phyloP scores from a whole-genome alignment of 805 yeast species.

The Saturnispora serradocipensis region DNA sequence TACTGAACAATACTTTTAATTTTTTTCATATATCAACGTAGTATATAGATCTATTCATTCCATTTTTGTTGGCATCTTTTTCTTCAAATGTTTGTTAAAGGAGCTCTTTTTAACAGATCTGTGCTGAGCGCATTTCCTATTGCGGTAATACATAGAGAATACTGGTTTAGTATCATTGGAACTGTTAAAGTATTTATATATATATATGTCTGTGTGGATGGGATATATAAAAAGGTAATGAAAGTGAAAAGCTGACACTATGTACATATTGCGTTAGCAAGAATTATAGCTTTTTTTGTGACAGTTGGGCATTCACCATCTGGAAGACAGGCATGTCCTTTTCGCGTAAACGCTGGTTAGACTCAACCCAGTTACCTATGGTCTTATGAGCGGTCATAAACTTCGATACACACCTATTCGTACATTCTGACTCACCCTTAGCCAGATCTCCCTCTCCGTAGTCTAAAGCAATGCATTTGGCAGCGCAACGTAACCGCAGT shows the following conservation, averaged over 20 bases:
- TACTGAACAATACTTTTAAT: too few relatives aligned
- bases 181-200: neutral
- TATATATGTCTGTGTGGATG: neutral
- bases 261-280: neutral
- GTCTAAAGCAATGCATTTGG: conserved; percentile 77
- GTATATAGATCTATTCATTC: too few relatives aligned
- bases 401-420: conserved; percentile 92
- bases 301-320: conserved; percentile 16
- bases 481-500: conserved; percentile 52
- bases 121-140: neutral
- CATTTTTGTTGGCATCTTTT: neutral
- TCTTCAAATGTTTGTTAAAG: neutral
- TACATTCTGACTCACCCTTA: conserved; percentile 76
- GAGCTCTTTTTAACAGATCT: neutral
- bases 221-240: neutral
- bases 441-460: conserved; percentile 68
- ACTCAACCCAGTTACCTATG: conserved; percentile 45
- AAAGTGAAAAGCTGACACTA: neutral
- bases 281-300: neutral
- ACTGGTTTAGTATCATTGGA: neutral
- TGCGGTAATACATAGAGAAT: neutral
- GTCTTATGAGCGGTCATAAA: conserved; percentile 64
- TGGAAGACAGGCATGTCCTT: conserved; percentile 27
- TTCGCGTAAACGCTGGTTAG: conserved; percentile 36
- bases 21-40: too few relatives aligned